Evolutionary conservation across 2,329 filamentous ascomycete species (phyloP), one percentile per base, ranked within the genome.

Genomic region (Emergomyces pasteurianus): DNA sequence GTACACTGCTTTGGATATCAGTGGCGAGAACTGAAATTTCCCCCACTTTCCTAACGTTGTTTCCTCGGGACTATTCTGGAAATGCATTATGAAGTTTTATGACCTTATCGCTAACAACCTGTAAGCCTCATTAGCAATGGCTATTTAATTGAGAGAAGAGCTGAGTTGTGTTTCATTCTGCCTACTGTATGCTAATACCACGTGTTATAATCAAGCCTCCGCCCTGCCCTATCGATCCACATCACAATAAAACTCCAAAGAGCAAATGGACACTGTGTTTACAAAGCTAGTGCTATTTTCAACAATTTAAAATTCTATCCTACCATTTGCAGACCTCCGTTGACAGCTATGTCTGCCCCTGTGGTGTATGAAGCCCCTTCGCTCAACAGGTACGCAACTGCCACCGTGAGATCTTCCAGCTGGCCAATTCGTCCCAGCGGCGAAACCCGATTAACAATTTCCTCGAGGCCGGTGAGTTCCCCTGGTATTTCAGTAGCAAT

Each of bases 341-440:
- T 78, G 28, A 79, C 76, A 3, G 69, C 68, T 61, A 80, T 76
- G 61, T 80, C 77, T 1, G 74, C 70, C 1, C 72, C 76, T 0
- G 77, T 79, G 3, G 76, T 79, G 63, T 75, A 74, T 14, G 69
- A 67, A 23, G 76, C 68, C 8, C 76, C 77, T 65, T 80, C 77
- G 53, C 75, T 76, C 28, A 80, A 63, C 31, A 59, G 18, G 31
- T 52, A 59, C 9, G 49, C 43, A 7, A 52, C 58, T 52, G 43
- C 43, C 34, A 49, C 26, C 16, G 43, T 52, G 34, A 59, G 49
- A 28, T 52, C 46, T 8, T 59, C 58, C 49, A 10, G 47, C 21
- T 50, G 46, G 8, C 58, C 58, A 7, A 59, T 52, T 18, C 58
- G 53, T 10, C 53, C 43, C 28, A 52, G 7, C 1, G 58, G 58